Evolutionary conservation across 2,329 filamentous ascomycete species (phyloP).

Genomic region (Pseudocercospora fuligena): DNA sequence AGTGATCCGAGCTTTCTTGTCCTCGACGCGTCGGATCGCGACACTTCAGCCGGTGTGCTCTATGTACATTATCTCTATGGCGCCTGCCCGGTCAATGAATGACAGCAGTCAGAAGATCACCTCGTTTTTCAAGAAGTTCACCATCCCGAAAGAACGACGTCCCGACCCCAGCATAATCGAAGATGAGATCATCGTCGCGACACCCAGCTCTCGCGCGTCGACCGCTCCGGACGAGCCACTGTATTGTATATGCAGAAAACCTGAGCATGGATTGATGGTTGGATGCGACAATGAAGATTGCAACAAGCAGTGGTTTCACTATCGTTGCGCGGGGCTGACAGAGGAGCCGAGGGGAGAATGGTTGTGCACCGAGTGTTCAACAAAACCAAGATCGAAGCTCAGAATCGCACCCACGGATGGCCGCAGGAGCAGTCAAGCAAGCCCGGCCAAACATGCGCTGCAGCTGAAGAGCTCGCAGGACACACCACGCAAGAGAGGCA

Average conservation of each 20-base stretch:
- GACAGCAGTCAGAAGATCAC: constrained; percentile 40
- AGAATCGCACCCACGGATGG: background rate
- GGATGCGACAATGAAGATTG: constrained; percentile 79
- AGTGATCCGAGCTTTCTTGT: background rate
- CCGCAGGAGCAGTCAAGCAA: background rate
- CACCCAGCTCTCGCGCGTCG: constrained; percentile 3
- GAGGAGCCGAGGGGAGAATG: constrained; percentile 58
- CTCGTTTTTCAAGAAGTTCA: constrained; percentile 54
- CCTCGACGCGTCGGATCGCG: background rate
- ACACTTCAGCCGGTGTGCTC: background rate
- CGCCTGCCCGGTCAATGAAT: constrained; percentile 8
- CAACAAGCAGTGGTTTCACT: constrained; percentile 80
- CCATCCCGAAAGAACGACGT: constrained; percentile 33
- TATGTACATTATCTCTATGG: constrained; percentile 10
- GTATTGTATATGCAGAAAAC: constrained; percentile 3
- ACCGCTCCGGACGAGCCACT: background rate
- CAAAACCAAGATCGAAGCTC: background rate
- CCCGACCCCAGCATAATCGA: constrained; percentile 31
- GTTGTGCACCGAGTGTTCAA: constrained; percentile 31
- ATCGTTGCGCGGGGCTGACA: constrained; percentile 72
- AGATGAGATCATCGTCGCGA: constrained; percentile 36
- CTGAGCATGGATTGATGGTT: constrained; percentile 62
- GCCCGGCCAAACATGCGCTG: background rate
- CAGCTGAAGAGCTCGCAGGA: background rate
- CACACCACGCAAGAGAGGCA: constrained; percentile 3